phyloP scores from a whole-genome alignment of 352 stramenopile species.

The Thraustochytrium sp. region DNA sequence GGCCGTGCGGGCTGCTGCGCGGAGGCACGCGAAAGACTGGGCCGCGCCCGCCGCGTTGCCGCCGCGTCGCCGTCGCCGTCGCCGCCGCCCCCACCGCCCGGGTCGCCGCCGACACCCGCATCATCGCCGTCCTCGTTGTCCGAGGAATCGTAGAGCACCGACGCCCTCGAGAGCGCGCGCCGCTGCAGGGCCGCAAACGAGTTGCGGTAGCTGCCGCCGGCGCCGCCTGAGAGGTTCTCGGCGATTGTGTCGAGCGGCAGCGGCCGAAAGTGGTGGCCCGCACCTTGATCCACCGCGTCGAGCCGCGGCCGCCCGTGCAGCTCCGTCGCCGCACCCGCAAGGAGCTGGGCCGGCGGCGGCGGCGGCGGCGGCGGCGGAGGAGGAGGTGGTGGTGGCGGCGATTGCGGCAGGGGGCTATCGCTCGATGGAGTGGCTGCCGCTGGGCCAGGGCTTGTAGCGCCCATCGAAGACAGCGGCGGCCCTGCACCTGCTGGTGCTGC shows the following conservation, averaged over 20 bases:
- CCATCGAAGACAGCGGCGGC: neutral
- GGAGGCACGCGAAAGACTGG: neutral
- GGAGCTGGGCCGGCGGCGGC: neutral
- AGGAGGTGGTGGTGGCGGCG: too few species aligned
- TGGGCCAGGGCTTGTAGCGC: neutral
- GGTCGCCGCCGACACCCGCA: neutral
- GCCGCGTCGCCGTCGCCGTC: too few species aligned
- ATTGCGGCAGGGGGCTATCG: too few species aligned
- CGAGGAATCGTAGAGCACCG: too few species aligned
- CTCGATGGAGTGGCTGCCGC: too few species aligned
- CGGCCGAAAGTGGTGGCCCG: neutral
- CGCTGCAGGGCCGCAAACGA: neutral
- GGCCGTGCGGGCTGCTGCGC: neutral
- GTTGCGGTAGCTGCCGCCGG: neutral
- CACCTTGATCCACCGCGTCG: too few species aligned
- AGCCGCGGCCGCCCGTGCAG: neutral
- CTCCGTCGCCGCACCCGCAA: neutral
- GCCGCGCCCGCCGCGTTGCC: neutral
- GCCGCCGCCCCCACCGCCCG: neutral
- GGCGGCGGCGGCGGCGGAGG: neutral
- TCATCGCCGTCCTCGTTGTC: too few species aligned
- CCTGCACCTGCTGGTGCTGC: neutral
- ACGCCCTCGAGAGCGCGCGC: too few species aligned
- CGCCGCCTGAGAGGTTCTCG: neutral
- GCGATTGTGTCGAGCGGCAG: slow-evolving; percentile 28